phyloP scores from a whole-genome alignment of 2,329 filamentous ascomycete genomes.

The Botrytis squamosa region DNA sequence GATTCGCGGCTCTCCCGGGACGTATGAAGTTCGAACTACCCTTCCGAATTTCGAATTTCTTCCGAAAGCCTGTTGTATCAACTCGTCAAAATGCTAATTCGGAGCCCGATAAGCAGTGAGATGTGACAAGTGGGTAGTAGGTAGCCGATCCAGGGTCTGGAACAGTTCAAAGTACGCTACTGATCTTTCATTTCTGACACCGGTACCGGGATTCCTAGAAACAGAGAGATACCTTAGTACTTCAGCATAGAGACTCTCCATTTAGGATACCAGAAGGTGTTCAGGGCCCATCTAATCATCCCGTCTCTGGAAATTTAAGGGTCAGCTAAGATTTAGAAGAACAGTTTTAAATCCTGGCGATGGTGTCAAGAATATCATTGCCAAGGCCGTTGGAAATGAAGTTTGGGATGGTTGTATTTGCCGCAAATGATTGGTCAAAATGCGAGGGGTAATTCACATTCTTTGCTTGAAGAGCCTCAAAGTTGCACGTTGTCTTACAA shows the following conservation, averaged over 20 bases:
- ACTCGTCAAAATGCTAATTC: not conserved
- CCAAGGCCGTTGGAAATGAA: conserved; percentile 5
- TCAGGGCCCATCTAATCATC: not conserved
- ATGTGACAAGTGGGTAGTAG: not conserved
- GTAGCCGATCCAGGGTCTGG: not conserved
- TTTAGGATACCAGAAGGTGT: not conserved
- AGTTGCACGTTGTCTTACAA: not conserved
- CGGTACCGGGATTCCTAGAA: not conserved
- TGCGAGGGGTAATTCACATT: not conserved
- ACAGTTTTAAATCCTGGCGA: not conserved
- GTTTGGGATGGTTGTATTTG: not conserved
- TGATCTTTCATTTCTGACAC: not conserved
- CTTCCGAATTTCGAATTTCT: not conserved
- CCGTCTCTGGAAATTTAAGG: not conserved
- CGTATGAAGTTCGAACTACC: not conserved
- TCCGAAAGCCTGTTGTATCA: not conserved
- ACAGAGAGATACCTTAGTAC: not conserved
- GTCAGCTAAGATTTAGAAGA: not conserved
- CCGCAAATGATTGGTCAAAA: conserved; percentile 7
- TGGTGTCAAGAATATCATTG: not conserved
- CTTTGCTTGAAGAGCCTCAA: conserved; percentile 2
- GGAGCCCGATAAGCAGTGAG: not conserved
- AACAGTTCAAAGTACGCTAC: not conserved
- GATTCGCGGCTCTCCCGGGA: too few relatives aligned
- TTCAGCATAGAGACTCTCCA: not conserved